phyloP scores from a whole-genome alignment of 805 yeast species.

The Candida tammaniensis region DNA sequence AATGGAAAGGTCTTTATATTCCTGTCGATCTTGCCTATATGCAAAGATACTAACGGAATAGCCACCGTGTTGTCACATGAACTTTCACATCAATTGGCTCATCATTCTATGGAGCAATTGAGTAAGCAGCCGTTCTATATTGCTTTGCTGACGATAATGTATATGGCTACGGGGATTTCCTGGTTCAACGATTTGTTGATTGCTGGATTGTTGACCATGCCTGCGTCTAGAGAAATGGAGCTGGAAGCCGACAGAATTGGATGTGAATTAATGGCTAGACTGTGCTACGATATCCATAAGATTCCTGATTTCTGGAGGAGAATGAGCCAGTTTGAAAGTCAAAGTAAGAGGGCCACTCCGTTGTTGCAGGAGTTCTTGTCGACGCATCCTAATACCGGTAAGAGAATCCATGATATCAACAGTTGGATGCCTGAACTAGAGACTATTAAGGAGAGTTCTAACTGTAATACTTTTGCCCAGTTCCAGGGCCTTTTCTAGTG shows the following conservation, averaged over 20 bases:
- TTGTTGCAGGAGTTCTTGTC: slow-evolving; percentile 62
- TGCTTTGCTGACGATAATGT: slow-evolving; percentile 49
- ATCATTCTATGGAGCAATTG: slow-evolving; percentile 83
- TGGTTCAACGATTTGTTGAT: slow-evolving; percentile 51
- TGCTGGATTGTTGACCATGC: slow-evolving; percentile 63
- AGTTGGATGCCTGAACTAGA: slow-evolving; percentile 66
- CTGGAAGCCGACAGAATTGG: slow-evolving; percentile 96
- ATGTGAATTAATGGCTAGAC: slow-evolving; percentile 82
- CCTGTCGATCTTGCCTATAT: slow-evolving; percentile 71
- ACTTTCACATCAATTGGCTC: slow-evolving; percentile 88
- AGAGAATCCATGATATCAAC: slow-evolving; percentile 65
- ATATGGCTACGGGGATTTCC: slow-evolving; percentile 59
- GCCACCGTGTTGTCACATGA: slow-evolving; percentile 97
- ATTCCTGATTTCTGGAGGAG: slow-evolving; percentile 80
- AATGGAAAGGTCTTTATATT: slow-evolving; percentile 95
- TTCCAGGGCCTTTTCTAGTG: too few species aligned
- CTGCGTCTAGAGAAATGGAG: slow-evolving; percentile 92
- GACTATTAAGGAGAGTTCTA: slow-evolving; percentile 30
- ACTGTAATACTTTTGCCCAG: slow-evolving; percentile 11
- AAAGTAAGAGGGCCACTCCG: slow-evolving; percentile 21
- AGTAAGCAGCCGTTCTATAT: slow-evolving; percentile 74
- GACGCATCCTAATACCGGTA: slow-evolving; percentile 86
- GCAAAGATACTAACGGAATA: slow-evolving; percentile 80
- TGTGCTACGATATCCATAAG: slow-evolving; percentile 78
- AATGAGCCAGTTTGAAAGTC: slow-evolving; percentile 51